Evolutionary conservation across 441 rosid species (phyloP), one percentile per base, ranked within the genome.

Genomic region (California macrophylla): DNA sequence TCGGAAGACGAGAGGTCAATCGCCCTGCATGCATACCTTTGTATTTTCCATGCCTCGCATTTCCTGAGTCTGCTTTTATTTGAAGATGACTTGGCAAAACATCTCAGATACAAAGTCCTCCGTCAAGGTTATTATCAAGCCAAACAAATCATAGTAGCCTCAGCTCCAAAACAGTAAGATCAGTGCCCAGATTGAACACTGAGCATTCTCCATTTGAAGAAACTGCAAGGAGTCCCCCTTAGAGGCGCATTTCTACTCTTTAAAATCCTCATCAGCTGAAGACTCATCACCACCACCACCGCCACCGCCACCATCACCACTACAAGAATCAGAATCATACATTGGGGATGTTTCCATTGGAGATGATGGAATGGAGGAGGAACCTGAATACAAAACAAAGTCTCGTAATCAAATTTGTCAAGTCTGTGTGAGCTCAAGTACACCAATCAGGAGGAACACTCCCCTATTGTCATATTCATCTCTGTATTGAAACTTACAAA

Each of bases 221-320:
- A 64, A 64, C 7, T 25, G 6, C 30, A 9, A 9, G 6, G 62
- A 4, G 7, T 54, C 6, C 4, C 60, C 26, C 12, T 20, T 7
- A 9, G 21, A 68, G 42, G 20, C 62, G 9, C 21, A 32, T 21
- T 64, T 72, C 72, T 82, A 82, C 50, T 88, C 97, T 0, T 80
- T 83, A 56, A 85, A 85, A 81, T 95, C 99, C 83, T 91, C 97
- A 24, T 83, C 88, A n/a, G 96, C 87, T 3, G 94, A 86, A 63
- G 96, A 89, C 60, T 84, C 93, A 32, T 93, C 18, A 9, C 85
- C 93, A 32, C 95, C 18, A 9, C 7, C 24, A 54, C 12, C 9
- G 21, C 7, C 26, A 10, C 26, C 26, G 21, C 1, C 26, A 56
- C 78, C 52, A 42, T 16, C 50, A 13, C 61, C 63, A 25, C 62